Evolutionary conservation across 2,329 filamentous ascomycete species (phyloP).

Genomic region (Colletotrichum endophyticum): DNA sequence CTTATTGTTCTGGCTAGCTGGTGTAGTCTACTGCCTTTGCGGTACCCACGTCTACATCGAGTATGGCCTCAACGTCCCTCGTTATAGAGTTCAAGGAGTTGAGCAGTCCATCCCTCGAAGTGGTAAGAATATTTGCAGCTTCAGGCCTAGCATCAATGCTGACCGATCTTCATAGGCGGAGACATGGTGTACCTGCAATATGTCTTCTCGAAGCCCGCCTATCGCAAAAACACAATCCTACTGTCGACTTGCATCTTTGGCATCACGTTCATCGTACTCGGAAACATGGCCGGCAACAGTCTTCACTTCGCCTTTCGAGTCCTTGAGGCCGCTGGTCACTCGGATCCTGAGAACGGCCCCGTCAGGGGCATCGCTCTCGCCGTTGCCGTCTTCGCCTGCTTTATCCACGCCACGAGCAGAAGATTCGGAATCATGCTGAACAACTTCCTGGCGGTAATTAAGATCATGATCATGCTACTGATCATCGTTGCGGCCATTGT

Average conservation of each 20-base stretch:
- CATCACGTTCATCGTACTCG: conserved; percentile 48
- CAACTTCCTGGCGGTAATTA: conserved; percentile 55
- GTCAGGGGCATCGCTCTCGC: conserved; percentile 53
- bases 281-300: conserved; percentile 54
- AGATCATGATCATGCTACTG: conserved; percentile 50
- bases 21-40: conserved; percentile 40
- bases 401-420: conserved; percentile 54
- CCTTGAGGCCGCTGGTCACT: conserved; percentile 37
- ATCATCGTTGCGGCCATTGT: conserved; percentile 41
- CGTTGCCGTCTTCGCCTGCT: conserved; percentile 45
- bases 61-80: conserved; percentile 51
- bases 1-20: conserved; percentile 45
- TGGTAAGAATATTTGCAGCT: conserved; percentile 51
- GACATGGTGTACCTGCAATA: conserved; percentile 42
- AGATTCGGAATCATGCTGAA: conserved; percentile 55
- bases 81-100: conserved; percentile 40
- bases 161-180: not conserved
- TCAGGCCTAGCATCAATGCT: conserved; percentile 3
- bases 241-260: conserved; percentile 50
- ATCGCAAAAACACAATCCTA: conserved; percentile 37
- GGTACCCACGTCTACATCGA: conserved; percentile 46
- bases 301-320: conserved; percentile 49
- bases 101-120: conserved; percentile 47
- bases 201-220: conserved; percentile 42
- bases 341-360: conserved; percentile 31